Base-by-base conservation (phyloP, 208 protist genomes). In the Acanthamoeba culbertsoni region DNA sequence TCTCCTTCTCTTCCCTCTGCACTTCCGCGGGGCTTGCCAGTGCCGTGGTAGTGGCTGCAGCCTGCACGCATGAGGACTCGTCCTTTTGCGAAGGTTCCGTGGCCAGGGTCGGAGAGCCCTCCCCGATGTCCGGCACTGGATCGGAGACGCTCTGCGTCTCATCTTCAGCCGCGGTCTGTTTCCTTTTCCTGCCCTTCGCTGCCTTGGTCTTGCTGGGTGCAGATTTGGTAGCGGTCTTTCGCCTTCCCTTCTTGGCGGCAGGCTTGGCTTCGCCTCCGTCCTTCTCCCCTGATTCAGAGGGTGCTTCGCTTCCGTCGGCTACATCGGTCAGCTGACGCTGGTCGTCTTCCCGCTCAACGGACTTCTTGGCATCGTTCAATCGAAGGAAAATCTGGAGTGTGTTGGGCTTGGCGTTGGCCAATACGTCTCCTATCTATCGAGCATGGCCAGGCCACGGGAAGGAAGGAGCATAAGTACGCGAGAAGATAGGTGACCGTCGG, bases 341-440 rank as follows among this genome's bases (percentile, higher is more conserved):
- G 8, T 55, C 73, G 2, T 55, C 46, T 0, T 48, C 73, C 5
- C 5, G n/a, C 5, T 48, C 43, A 26, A 89, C 79, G 37, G 53
- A 2, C 26, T 89, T 89, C 51, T 89, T 89, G 48, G 33, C 53
- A n/a, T 89, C 79, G 40, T 63, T 89, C 1, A 63, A 33, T 46
- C 79, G 79, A 14, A 89, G 48, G 53, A 65, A 89, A 18, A 89
- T 65, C 53, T 89, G 28, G n/a, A n/a, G n/a, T n/a, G n/a, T n/a
- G n/a, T n/a, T n/a, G n/a, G n/a, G n/a, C n/a, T n/a, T n/a, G n/a
- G n/a, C n/a, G n/a, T n/a, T n/a, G n/a, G n/a, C n/a, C n/a, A n/a
- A n/a, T n/a, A n/a, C n/a, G n/a, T n/a, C n/a, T n/a, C n/a, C n/a
- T n/a, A n/a, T n/a, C n/a, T n/a, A n/a, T n/a, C n/a, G n/a, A n/a